A percentile compares a stretch with the other conserved stretches of the same genome.
Evolutionary conservation across 78 protist species (phyloP).

Genomic region (Chrysochromulina parva): DNA sequence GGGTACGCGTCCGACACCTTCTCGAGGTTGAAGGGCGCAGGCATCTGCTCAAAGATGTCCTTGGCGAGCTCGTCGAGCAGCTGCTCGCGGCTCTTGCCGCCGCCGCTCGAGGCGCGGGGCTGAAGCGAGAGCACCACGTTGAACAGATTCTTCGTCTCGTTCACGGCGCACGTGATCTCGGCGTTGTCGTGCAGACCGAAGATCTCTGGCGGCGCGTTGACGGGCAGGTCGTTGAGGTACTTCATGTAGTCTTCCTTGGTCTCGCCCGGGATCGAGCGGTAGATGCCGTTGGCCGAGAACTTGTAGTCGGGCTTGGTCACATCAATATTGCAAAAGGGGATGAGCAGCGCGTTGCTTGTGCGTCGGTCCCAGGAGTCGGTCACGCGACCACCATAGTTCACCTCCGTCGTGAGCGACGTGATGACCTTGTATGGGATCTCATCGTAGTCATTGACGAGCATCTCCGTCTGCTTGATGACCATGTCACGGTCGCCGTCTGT

Average conservation of each 20-base stretch:
- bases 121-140: conserved; percentile 52
- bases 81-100: conserved; percentile 44
- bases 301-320: conserved; percentile 20
- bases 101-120: conserved; percentile 53
- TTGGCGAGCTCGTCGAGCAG: conserved; percentile 10
- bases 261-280: conserved; percentile 6
- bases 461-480: conserved; percentile 45
- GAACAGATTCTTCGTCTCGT: conserved; percentile 62
- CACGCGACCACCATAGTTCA: conserved; percentile 85
- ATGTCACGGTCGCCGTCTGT: conserved; percentile 69
- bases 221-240: conserved; percentile 39
- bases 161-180: conserved; percentile 69
- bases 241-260: neutral
- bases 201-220: conserved; percentile 68
- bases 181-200: conserved; percentile 89
- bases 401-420: conserved; percentile 57
- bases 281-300: conserved; percentile 33
- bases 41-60: conserved; percentile 14
- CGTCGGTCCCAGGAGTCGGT: conserved; percentile 76
- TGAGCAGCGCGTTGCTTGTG: conserved; percentile 18
- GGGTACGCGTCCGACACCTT: conserved; percentile 44
- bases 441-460: conserved; percentile 48
- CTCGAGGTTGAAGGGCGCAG: conserved; percentile 50
- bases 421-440: conserved; percentile 70
- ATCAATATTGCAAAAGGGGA: neutral